These are phyloP conservation scores for Hirsutella rhossiliensis DNA, from an alignment of 2,329 filamentous ascomycete genomes.

Conservation along the genomic window DNA sequence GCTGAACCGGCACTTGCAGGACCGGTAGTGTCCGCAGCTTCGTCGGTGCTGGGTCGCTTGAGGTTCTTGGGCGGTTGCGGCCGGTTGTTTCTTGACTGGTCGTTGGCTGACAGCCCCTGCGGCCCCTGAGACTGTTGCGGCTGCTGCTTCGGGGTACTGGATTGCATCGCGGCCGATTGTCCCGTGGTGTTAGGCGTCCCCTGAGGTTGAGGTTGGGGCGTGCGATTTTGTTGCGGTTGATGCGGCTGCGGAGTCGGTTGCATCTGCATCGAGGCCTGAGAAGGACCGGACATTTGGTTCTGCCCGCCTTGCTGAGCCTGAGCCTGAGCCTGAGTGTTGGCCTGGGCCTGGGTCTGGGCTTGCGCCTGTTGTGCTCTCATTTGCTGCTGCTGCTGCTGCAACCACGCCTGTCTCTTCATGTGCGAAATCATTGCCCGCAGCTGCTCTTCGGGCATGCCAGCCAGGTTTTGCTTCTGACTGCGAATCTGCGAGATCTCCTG, in stretches of 20 bases:
- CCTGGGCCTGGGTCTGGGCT: constrained; percentile 15
- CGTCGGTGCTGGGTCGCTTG: constrained; percentile 39
- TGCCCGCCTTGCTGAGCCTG: constrained; percentile 24
- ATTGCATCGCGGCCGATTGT: constrained; percentile 22
- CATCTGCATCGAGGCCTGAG: constrained; percentile 40
- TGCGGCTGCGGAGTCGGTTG: constrained; percentile 47
- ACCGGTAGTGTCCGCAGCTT: constrained; percentile 19
- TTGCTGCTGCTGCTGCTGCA: constrained; percentile 14
- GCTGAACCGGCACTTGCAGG: constrained; percentile 7
- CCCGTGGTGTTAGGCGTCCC: constrained; percentile 29
- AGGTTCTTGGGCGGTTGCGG: constrained; percentile 26
- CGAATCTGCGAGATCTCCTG: constrained; percentile 21
- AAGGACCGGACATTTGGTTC: constrained; percentile 26
- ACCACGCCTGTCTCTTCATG: constrained; percentile 20
- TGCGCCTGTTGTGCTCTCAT: constrained; percentile 7
- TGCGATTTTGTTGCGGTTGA: constrained; percentile 33
- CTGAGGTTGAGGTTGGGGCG: constrained; percentile 25
- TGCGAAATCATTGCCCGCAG: constrained; percentile 17
- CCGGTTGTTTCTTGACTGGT: constrained; percentile 13
- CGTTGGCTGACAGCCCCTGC: constrained; percentile 8
- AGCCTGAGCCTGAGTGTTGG: constrained; percentile 14
- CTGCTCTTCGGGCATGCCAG: constrained; percentile 20
- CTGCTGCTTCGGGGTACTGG: constrained; percentile 15
- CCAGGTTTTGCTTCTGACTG: constrained; percentile 11
- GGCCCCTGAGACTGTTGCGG: neutral